Conservation (phyloP, 768 basidiomycete species). For the Boletus bicolor region DNA sequence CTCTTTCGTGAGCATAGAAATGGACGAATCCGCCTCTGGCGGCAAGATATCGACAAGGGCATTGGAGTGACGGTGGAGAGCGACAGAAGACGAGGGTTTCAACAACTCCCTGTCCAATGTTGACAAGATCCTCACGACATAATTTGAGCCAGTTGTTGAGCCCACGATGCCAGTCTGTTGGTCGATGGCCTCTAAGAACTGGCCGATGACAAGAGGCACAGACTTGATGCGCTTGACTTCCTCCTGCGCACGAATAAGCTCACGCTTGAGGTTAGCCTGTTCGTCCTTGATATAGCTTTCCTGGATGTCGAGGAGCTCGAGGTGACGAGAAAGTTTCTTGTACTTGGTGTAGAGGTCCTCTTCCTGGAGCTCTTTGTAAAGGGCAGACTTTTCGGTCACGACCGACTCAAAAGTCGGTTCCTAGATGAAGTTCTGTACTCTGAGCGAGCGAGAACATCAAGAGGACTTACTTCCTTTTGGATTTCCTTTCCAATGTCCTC, state of each 20-base stretch:
- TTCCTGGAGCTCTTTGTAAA: conserved; percentile 81
- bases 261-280: conserved; percentile 94
- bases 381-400: conserved; percentile 82
- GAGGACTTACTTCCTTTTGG: conserved; percentile 62
- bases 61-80: conserved; percentile 98
- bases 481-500: conserved; percentile 88
- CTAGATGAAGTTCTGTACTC: conserved; percentile 36
- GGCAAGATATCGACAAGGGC: conserved; percentile 97
- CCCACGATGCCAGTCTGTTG: conserved; percentile 96
- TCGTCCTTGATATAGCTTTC: conserved; percentile 99
- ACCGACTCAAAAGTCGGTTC: conserved; percentile 89
- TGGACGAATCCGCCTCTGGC: conserved; percentile 97
- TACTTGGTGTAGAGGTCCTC: conserved; percentile 97
- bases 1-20: conserved; percentile 89
- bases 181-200: conserved; percentile 98
- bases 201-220: conserved; percentile 97
- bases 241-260: conserved; percentile 97
- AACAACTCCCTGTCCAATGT: conserved; percentile 96
- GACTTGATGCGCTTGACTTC: conserved; percentile 99
- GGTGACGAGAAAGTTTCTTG: conserved; percentile 92
- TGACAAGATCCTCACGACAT: conserved; percentile 95
- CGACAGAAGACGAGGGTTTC: conserved; percentile 96
- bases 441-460: background rate
- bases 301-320: conserved; percentile 91
- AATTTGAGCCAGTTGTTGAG: conserved; percentile 96